Evolutionary conservation across 2,329 filamentous ascomycete genomes (phyloP).

Genomic region (Penicillium sp.): DNA sequence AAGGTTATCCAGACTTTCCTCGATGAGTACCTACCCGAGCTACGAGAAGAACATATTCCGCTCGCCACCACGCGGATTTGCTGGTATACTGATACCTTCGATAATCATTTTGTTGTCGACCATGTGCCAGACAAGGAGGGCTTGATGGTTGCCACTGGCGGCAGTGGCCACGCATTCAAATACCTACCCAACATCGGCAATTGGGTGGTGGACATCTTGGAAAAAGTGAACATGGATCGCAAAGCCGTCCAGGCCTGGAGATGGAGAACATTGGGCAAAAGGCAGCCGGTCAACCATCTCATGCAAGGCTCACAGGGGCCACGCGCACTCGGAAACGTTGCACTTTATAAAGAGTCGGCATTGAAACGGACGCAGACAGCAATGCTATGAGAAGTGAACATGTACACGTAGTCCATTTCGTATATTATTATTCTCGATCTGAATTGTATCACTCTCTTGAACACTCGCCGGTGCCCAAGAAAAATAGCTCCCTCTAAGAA

Average conservation of each 20-base stretch:
- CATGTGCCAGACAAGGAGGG: conserved; percentile 55
- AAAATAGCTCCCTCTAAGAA: too few species aligned
- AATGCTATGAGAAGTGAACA: too few species aligned
- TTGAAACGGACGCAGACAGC: too few species aligned
- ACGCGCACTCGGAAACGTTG: background rate
- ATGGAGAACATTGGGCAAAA: conserved; percentile 1
- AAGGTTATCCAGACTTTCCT: conserved; percentile 40
- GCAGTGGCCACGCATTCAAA: conserved; percentile 1
- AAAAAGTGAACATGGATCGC: conserved; percentile 59
- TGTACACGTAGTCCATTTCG: too few species aligned
- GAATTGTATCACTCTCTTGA: too few species aligned
- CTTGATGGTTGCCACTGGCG: conserved; percentile 46
- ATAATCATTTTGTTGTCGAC: conserved; percentile 60
- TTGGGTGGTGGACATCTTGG: conserved; percentile 47
- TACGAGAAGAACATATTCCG: conserved; percentile 39
- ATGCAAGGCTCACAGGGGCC: conserved; percentile 4
- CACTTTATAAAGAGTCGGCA: background rate
- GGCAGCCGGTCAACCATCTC: conserved; percentile 2
- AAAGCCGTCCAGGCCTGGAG: conserved; percentile 19
- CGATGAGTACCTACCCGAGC: conserved; percentile 49
- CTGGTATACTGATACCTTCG: conserved; percentile 62
- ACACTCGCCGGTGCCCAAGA: too few species aligned
- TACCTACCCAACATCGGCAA: background rate
- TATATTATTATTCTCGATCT: too few species aligned
- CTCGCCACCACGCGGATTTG: conserved; percentile 52